phyloP scores from a whole-genome alignment of 805 yeast genomes.

The Cyberlindnera xishuangbannaensis region DNA sequence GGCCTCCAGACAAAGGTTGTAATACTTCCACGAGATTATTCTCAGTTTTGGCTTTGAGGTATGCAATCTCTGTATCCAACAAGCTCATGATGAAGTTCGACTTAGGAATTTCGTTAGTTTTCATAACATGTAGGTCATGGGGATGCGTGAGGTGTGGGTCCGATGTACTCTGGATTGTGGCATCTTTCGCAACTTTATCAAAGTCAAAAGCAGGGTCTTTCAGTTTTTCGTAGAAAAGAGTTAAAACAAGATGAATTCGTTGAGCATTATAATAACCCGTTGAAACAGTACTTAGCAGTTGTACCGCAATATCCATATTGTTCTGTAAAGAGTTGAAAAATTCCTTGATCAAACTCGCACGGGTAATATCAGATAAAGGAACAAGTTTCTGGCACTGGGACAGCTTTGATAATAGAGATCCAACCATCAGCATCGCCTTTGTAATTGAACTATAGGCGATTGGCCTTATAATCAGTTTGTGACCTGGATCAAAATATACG shows the following conservation, averaged over 20 bases:
- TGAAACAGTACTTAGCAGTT: conserved; percentile 14
- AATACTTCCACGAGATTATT: conserved; percentile 13
- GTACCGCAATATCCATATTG: conserved; percentile 12
- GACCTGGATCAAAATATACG: conserved; percentile 31
- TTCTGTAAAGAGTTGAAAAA: conserved; percentile 6
- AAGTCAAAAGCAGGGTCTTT: conserved; percentile 19
- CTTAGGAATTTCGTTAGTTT: conserved; percentile 17
- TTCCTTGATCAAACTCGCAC: conserved; percentile 12
- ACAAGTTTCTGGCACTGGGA: conserved; percentile 17
- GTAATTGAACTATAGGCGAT: conserved; percentile 10
- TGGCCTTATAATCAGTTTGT: conserved; percentile 39
- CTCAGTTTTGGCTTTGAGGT: conserved; percentile 11
- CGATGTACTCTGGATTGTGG: neutral
- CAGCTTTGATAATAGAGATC: conserved; percentile 10
- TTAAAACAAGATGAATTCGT: conserved; percentile 12
- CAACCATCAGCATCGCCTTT: conserved; percentile 12
- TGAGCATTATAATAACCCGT: conserved; percentile 16
- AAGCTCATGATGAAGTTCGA: conserved; percentile 12
- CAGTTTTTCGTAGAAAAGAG: conserved; percentile 12
- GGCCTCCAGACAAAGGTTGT: conserved; percentile 10
- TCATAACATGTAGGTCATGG: conserved; percentile 11
- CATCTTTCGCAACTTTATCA: conserved; percentile 8
- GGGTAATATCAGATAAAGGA: conserved; percentile 2
- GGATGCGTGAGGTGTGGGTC: neutral
- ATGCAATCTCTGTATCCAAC: conserved; percentile 13